Evolutionary conservation across 2,329 filamentous ascomycete genomes (phyloP).

Genomic region (Alternaria sp.): DNA sequence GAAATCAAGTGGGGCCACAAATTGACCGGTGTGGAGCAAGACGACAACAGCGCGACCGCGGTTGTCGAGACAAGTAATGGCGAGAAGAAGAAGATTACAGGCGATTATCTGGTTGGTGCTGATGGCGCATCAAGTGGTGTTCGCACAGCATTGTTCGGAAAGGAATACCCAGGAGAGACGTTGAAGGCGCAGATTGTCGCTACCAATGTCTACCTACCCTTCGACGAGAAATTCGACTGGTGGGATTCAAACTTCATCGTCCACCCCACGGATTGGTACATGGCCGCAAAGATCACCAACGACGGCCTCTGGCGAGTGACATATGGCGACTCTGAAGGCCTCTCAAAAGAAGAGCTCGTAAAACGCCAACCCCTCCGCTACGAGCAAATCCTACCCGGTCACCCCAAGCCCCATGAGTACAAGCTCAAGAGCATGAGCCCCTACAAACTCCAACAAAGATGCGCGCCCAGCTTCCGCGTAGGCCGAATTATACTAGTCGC

Average conservation of each 20-base stretch:
- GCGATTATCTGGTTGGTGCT: constrained; percentile 44
- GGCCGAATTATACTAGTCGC: constrained; percentile 65
- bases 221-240: constrained; percentile 63
- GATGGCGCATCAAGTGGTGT: constrained; percentile 46
- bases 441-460: constrained; percentile 68
- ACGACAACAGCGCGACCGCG: constrained; percentile 37
- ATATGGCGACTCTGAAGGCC: constrained; percentile 64
- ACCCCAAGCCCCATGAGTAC: constrained; percentile 65
- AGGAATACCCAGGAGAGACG: constrained; percentile 64
- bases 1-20: constrained; percentile 43
- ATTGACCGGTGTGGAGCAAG: constrained; percentile 39
- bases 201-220: constrained; percentile 67
- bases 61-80: constrained; percentile 35
- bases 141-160: constrained; percentile 41
- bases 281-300: constrained; percentile 65
- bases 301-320: constrained; percentile 69
- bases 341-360: constrained; percentile 61
- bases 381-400: constrained; percentile 64
- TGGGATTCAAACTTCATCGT: constrained; percentile 67
- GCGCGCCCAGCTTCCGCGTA: constrained; percentile 63
- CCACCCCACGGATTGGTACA: constrained; percentile 67
- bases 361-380: constrained; percentile 63
- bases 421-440: constrained; percentile 64
- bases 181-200: constrained; percentile 67
- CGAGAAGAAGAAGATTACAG: constrained; percentile 31